Base-by-base conservation (phyloP, 1,284 basidiomycete genomes). In the Boletus smithii region DNA sequence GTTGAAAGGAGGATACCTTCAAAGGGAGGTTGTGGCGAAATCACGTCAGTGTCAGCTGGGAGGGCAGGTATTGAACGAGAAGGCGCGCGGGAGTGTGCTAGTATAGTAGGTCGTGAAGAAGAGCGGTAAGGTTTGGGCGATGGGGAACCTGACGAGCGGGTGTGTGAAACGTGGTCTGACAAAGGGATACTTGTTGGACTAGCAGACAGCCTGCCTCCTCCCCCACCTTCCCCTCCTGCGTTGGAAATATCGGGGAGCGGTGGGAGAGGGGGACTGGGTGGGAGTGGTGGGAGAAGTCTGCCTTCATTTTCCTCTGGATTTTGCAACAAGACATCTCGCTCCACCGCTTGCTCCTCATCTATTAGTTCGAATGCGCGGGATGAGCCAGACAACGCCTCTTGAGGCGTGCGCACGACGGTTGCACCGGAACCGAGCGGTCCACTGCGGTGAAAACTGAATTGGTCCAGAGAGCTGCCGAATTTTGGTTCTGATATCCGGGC, bases 361-460 rank as follows among this genome's bases (percentile, higher is more conserved):
- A 33, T 34, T 2, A 10, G 24, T 11, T 40, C 49, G 23, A 44
- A 46, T 13, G 29, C 11, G 14, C 27, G 31, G 16, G 24, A 17
- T 9, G 62, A 22, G 29, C 56, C 41, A 16, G 61, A 66, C 46
- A 89, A 69, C 26, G 86, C 87, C 43, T 90, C 87, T 51, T 84
- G 80, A 3, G 87, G 85, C 0, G 87, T 89, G 50, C 81, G 73
- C 27, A 90, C 87, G 18, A 90, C 31, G 3, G 72, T 81, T 11
- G 86, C 86, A 30, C 86, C 85, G 9, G 76, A 62, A 14, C 85
- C 86, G 10, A 88, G 73, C 2, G 69, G 61, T 5, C 79, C 80
- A 42, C 64, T 71, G 3, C 76, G 71, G 8, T 66, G 63, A 31
- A 70, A 55, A 32, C 65, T 61, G 32, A 75, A 53, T 4, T 71